Percentiles rank a stretch among this genome's conserved stretches.
Conservation (phyloP, 352 stramenopile genomes). For the Globisporangium ultimum region DNA sequence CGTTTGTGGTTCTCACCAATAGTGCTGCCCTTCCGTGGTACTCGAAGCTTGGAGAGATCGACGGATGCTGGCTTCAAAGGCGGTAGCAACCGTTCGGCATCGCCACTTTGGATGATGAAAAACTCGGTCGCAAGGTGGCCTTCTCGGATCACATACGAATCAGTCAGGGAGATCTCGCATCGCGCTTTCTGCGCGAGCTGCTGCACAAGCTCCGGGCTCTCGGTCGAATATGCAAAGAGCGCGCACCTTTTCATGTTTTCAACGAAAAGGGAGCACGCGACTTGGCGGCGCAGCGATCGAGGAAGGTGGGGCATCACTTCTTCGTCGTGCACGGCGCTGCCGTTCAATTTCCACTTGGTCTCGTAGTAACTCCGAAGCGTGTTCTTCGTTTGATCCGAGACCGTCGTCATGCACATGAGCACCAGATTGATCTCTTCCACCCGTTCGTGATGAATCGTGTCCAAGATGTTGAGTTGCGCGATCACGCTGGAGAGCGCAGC, state of each 20-base stretch:
- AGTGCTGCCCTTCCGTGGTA: background rate
- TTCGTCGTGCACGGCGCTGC: slow-evolving; percentile 45
- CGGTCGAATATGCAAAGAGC: slow-evolving; percentile 21
- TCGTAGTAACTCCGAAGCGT: slow-evolving; percentile 62
- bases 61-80: slow-evolving; percentile 15
- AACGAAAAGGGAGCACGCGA: slow-evolving; percentile 31
- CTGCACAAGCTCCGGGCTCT: slow-evolving; percentile 22
- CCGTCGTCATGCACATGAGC: slow-evolving; percentile 35
- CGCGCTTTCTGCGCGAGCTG: slow-evolving; percentile 26
- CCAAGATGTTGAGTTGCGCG: slow-evolving; percentile 45
- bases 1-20: background rate
- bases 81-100: slow-evolving; percentile 52
- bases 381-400: slow-evolving; percentile 47
- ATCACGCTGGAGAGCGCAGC: slow-evolving; percentile 57
- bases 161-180: slow-evolving; percentile 59
- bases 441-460: slow-evolving; percentile 40
- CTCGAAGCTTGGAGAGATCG: background rate
- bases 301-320: slow-evolving; percentile 51
- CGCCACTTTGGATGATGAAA: slow-evolving; percentile 60
- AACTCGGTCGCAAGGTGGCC: slow-evolving; percentile 61
- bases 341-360: slow-evolving; percentile 73
- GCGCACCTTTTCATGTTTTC: slow-evolving; percentile 30
- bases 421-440: slow-evolving; percentile 64
- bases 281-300: slow-evolving; percentile 31
- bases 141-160: slow-evolving; percentile 50